These are phyloP conservation scores for Penicillium sp. DNA, from an alignment of 2,329 filamentous ascomycete species.

Conservation along the genomic window DNA sequence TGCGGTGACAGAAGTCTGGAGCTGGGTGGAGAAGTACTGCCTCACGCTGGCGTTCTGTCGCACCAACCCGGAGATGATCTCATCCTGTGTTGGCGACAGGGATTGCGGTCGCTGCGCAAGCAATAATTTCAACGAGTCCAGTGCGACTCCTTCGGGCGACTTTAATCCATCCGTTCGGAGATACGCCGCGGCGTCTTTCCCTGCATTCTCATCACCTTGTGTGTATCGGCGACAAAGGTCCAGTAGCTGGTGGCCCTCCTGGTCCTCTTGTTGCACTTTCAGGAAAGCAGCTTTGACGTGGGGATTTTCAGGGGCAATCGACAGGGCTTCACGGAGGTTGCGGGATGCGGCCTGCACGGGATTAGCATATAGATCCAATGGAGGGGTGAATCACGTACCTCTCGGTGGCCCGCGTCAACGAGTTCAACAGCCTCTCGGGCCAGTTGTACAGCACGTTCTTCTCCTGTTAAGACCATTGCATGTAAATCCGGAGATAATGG, in stretches of 20 bases:
- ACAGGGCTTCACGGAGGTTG: constrained; percentile 52
- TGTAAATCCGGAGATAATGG: background rate
- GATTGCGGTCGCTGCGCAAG: constrained; percentile 38
- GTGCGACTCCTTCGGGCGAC: constrained; percentile 43
- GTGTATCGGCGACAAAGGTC: constrained; percentile 48
- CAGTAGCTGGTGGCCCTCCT: constrained; percentile 45
- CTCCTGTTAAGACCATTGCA: constrained; percentile 47
- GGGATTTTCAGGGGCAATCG: constrained; percentile 47
- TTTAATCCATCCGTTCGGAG: constrained; percentile 47
- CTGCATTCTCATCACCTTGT: constrained; percentile 45
- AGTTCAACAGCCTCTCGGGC: constrained; percentile 51
- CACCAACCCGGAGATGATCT: constrained; percentile 49
- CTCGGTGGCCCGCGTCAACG: constrained; percentile 47
- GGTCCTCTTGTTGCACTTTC: constrained; percentile 47
- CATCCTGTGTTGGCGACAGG: constrained; percentile 46
- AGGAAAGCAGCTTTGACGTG: constrained; percentile 49
- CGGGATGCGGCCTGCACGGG: constrained; percentile 46
- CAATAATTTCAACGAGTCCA: constrained; percentile 48
- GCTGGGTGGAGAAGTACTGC: constrained; percentile 44
- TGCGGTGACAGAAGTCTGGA: constrained; percentile 47
- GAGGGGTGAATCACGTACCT: constrained; percentile 35
- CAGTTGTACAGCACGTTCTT: constrained; percentile 49
- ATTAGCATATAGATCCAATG: background rate
- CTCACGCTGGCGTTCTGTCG: constrained; percentile 47
- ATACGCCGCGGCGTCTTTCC: constrained; percentile 47